phyloP scores from a whole-genome alignment of 805 yeast genomes.

The Zygosaccharomyces rouxii region DNA sequence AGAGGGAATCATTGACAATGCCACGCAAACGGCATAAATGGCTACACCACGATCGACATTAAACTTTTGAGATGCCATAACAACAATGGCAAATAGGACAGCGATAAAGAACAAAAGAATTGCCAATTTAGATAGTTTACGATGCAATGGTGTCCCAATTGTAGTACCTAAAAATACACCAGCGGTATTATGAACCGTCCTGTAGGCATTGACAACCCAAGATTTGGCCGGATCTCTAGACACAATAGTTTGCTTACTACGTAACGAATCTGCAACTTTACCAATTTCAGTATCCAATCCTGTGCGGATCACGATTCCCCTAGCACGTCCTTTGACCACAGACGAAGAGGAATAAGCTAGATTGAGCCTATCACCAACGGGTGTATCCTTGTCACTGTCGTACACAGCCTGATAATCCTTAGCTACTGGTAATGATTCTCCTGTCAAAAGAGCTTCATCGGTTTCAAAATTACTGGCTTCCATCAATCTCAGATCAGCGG shows the following conservation, averaged over 20 bases:
- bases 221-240: slow-evolving; percentile 42
- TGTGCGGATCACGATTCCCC: slow-evolving; percentile 91
- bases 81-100: slow-evolving; percentile 79
- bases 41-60: slow-evolving; percentile 76
- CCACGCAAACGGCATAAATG: slow-evolving; percentile 86
- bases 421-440: slow-evolving; percentile 83
- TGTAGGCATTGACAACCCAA: slow-evolving; percentile 34
- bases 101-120: slow-evolving; percentile 68
- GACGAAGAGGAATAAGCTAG: slow-evolving; percentile 95
- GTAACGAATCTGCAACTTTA: slow-evolving; percentile 82
- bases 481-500: slow-evolving; percentile 85
- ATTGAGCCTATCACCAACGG: slow-evolving; percentile 64
- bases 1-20: slow-evolving; percentile 98
- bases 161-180: slow-evolving; percentile 72
- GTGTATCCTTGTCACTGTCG: slow-evolving; percentile 34
- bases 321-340: slow-evolving; percentile 91
- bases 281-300: slow-evolving; percentile 91
- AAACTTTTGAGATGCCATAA: slow-evolving; percentile 79
- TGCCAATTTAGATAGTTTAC: slow-evolving; percentile 72
- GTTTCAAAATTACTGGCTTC: slow-evolving; percentile 74
- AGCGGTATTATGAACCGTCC: slow-evolving; percentile 48
- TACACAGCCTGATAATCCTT: slow-evolving; percentile 49
- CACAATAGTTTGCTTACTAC: slow-evolving; percentile 22
- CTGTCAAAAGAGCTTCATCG: slow-evolving; percentile 92
- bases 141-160: slow-evolving; percentile 78